Conservation (phyloP, 164 flowering plant species). For the Stephania japonica region DNA sequence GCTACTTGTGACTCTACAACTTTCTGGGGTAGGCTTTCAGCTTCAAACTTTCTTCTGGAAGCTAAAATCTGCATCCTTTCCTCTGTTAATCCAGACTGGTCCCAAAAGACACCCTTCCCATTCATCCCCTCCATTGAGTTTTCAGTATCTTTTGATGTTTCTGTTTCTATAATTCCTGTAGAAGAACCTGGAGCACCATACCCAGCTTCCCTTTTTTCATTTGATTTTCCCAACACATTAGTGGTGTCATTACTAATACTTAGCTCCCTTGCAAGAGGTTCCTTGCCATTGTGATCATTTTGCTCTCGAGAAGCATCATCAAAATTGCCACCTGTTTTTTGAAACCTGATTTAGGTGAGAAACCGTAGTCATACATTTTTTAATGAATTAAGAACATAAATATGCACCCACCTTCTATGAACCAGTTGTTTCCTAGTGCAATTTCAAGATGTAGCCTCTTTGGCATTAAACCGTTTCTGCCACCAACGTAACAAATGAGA, state of each 20-base stretch:
- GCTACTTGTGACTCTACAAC: conserved; percentile 30
- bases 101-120: conserved; percentile 24
- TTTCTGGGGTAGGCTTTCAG: conserved; percentile 39
- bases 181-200: conserved; percentile 33
- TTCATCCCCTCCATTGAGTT: conserved; percentile 28
- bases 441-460: conserved; percentile 89
- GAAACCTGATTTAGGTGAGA: conserved; percentile 12
- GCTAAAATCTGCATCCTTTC: conserved; percentile 33
- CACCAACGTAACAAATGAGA: conserved; percentile 9
- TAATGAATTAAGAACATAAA: neutral
- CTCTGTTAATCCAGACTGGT: conserved; percentile 29
- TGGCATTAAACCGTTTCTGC: conserved; percentile 79
- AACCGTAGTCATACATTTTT: neutral
- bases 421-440: conserved; percentile 67
- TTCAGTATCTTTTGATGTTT: conserved; percentile 34
- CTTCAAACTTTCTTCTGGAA: conserved; percentile 32
- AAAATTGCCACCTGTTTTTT: conserved; percentile 29
- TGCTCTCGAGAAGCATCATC: conserved; percentile 52
- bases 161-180: conserved; percentile 36
- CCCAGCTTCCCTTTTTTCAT: conserved; percentile 35
- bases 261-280: conserved; percentile 31
- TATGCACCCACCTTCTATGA: conserved; percentile 59
- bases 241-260: conserved; percentile 27
- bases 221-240: conserved; percentile 30
- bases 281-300: conserved; percentile 43